Evolutionary conservation across 441 rosid species (phyloP), one percentile per base, ranked within the genome.

Genomic region (Mallotus japonicus): DNA sequence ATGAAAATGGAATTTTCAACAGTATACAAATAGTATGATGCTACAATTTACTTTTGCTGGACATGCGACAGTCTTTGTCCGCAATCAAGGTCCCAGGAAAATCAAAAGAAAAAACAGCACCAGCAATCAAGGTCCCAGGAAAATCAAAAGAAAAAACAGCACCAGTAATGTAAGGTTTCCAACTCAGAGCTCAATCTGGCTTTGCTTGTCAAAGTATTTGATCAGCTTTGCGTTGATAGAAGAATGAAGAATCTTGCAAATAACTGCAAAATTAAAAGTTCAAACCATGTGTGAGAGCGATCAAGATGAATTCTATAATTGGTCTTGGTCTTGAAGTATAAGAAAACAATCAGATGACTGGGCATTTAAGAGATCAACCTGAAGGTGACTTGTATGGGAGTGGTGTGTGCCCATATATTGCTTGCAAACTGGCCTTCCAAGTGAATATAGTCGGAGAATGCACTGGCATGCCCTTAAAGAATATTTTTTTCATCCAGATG

Each of bases 201-300:
- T 19, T 17, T 20, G 55, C 73, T 68, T 20, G 64, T 51, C 40
- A 3, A 75, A 64, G 5, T 20, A 34, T 37, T 37, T 13, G 8
- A 17, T 71, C 51, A 56, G 51, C 60, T 20, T 53, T 53, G 17
- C 11, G 4, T 13, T 47, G n/a, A 32, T 51, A 51, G 44, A 46
- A 59, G 59, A 56, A 42, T 8, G 15, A 32, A 47, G 15, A 37
- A 28, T 0, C 40, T 37, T 37, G 40, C 40, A 6, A 6, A 37
- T 37, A 37, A 46, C 70, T 70, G 66, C 71, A 63, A 75, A 65
- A 46, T 51, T 53, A 47, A 20, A 65, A 37, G 5, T 37, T 34
- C 55, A 51, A 0, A 37, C 8, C n/a, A 37, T 10, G 17, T 32
- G 28, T 37, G 24, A 16, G 61, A 55, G 37, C 40, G 1, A 56